These are phyloP conservation scores for Aspergillus olivimuriae DNA, from an alignment of 495 filamentous ascomycete genomes.

Conservation along the genomic window DNA sequence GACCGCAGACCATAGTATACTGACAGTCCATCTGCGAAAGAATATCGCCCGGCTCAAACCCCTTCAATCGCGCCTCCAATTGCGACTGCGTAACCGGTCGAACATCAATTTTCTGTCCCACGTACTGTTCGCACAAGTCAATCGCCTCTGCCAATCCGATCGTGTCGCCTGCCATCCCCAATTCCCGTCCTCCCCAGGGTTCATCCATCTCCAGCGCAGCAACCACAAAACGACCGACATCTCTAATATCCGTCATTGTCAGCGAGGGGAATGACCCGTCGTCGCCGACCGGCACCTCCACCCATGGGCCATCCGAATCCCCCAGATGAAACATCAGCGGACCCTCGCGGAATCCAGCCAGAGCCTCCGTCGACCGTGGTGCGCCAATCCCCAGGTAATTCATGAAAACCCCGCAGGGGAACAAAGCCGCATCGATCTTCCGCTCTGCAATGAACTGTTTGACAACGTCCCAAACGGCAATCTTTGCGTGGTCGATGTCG, in stretches of 20 bases:
- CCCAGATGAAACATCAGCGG: conserved; percentile 19
- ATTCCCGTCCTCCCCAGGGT: conserved; percentile 20
- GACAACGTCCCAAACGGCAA: conserved; percentile 17
- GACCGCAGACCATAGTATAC: conserved; percentile 8
- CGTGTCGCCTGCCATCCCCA: conserved; percentile 28
- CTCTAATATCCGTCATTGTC: conserved; percentile 20
- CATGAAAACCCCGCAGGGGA: conserved; percentile 26
- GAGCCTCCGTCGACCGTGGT: conserved; percentile 7
- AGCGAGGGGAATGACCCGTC: conserved; percentile 17
- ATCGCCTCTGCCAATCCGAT: conserved; percentile 16
- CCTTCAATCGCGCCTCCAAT: not conserved
- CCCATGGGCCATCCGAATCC: conserved; percentile 8
- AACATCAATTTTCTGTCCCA: conserved; percentile 21
- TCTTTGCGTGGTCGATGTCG: conserved; percentile 12
- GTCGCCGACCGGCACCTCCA: conserved; percentile 20
- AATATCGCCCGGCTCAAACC: conserved; percentile 1
- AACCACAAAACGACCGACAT: conserved; percentile 22
- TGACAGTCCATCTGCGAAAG: conserved; percentile 1
- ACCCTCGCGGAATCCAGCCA: conserved; percentile 19
- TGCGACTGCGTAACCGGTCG: not conserved
- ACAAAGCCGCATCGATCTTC: conserved; percentile 22
- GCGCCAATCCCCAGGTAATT: conserved; percentile 28
- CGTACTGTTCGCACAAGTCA: conserved; percentile 12
- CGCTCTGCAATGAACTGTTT: conserved; percentile 2
- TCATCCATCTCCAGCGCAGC: conserved; percentile 17